These are phyloP conservation scores for Arabis alpina DNA, from an alignment of 345 rosid genomes.

Conservation along the genomic window DNA sequence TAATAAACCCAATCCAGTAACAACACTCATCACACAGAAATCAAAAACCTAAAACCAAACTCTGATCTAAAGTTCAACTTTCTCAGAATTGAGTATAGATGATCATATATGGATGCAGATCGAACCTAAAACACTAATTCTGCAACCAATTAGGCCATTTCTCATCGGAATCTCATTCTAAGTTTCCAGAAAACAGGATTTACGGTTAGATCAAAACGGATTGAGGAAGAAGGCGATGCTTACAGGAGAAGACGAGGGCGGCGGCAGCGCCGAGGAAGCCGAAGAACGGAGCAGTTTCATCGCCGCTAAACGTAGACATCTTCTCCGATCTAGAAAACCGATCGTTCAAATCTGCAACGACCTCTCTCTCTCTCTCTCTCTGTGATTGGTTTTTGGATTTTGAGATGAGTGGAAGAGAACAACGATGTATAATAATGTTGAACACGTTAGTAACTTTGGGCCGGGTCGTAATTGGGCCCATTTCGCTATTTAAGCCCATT, in stretches of 20 bases:
- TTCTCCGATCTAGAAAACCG: constrained; percentile 36
- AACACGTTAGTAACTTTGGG: constrained; percentile 17
- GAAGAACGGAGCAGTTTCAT: constrained; percentile 82
- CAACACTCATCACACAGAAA: background rate
- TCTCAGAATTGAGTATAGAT: background rate
- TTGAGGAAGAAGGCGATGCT: constrained; percentile 4
- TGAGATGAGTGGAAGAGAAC: constrained; percentile 21
- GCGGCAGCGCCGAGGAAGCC: constrained; percentile 89
- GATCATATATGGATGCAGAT: constrained; percentile 14
- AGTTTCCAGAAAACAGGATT: background rate
- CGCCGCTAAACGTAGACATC: constrained; percentile 48
- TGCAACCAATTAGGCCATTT: background rate
- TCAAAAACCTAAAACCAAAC: background rate
- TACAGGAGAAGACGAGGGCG: constrained; percentile 83
- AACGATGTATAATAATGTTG: background rate
- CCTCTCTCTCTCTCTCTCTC: constrained; percentile 10
- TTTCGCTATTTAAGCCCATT: background rate
- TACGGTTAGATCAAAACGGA: background rate
- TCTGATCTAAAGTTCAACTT: no score
- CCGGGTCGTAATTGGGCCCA: background rate
- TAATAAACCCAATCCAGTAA: constrained; percentile 21
- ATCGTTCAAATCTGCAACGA: constrained; percentile 15
- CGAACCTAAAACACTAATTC: constrained; percentile 1
- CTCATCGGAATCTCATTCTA: background rate
- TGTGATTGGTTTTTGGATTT: background rate